These are phyloP conservation scores for Cladosporium sp. DNA, from an alignment of 2,329 filamentous ascomycete genomes.

Conservation along the genomic window DNA sequence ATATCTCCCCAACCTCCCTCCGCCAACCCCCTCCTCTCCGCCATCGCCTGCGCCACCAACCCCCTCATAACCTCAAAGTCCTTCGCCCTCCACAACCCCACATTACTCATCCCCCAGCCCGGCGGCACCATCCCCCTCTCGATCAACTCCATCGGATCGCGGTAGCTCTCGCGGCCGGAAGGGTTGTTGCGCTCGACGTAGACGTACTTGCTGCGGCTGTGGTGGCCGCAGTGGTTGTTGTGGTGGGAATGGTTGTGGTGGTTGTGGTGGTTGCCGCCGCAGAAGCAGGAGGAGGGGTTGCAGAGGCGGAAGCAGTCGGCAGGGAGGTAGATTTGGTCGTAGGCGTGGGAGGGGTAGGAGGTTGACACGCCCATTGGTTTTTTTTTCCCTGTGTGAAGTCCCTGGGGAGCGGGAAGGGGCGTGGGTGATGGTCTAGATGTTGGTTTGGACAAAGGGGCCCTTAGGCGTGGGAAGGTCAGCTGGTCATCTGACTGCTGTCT, in stretches of 20 bases:
- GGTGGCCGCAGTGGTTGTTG: neutral
- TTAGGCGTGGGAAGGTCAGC: neutral
- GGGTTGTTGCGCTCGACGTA: constrained; percentile 31
- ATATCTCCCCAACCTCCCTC: constrained; percentile 13
- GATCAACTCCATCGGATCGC: constrained; percentile 32
- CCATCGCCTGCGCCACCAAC: constrained; percentile 30
- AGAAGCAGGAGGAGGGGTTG: constrained; percentile 28
- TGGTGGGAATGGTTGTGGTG: too few relatives aligned
- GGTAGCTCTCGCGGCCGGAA: constrained; percentile 27
- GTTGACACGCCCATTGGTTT: constrained; percentile 31
- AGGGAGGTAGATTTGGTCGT: constrained; percentile 31
- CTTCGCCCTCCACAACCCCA: constrained; percentile 29
- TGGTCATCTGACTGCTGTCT: neutral
- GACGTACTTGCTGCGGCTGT: constrained; percentile 27
- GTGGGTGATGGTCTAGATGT: neutral
- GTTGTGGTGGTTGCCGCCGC: constrained; percentile 15
- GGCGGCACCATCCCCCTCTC: constrained; percentile 17
- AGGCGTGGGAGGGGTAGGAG: constrained; percentile 24
- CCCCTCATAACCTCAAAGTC: constrained; percentile 34
- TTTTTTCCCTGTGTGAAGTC: too few relatives aligned
- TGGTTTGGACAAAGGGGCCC: neutral
- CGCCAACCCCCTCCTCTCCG: constrained; percentile 24
- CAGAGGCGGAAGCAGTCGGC: constrained; percentile 32
- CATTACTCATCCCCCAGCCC: constrained; percentile 26
- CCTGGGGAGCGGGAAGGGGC: too few relatives aligned